Conservation (phyloP, 164 flowering plant species). For the Liquidambar formosana region DNA sequence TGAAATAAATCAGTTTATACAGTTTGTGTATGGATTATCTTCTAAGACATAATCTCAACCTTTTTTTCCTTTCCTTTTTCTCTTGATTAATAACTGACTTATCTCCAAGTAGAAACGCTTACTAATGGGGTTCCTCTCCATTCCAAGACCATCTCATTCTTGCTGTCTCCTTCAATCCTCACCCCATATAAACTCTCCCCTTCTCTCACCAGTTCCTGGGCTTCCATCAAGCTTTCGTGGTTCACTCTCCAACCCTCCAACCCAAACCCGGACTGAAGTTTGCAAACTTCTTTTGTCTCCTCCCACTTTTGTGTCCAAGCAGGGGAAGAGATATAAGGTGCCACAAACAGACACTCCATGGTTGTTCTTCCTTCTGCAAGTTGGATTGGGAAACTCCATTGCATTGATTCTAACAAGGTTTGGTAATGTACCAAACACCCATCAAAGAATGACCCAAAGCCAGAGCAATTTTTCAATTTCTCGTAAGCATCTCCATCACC, state of each 20-base stretch:
- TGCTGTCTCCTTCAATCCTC: slow-evolving; percentile 24
- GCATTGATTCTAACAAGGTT: slow-evolving; percentile 27
- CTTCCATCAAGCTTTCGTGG: slow-evolving; percentile 29
- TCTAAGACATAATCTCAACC: too few relatives aligned
- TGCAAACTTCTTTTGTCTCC: slow-evolving; percentile 14
- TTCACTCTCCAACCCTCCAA: slow-evolving; percentile 33
- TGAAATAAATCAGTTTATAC: too few relatives aligned
- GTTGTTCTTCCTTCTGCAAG: slow-evolving; percentile 33
- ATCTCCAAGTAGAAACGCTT: slow-evolving; percentile 45
- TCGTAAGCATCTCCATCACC: slow-evolving; percentile 28
- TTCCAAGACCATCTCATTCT: slow-evolving; percentile 39
- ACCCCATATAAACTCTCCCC: slow-evolving; percentile 28
- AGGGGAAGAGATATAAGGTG: slow-evolving; percentile 19
- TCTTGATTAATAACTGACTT: background rate
- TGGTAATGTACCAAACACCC: slow-evolving; percentile 24
- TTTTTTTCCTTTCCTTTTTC: background rate
- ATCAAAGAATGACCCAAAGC: slow-evolving; percentile 27
- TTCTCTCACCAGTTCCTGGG: slow-evolving; percentile 34
- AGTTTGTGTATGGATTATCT: too few relatives aligned
- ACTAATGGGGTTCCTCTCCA: slow-evolving; percentile 45
- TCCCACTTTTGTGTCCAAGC: slow-evolving; percentile 26
- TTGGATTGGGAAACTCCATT: slow-evolving; percentile 18
- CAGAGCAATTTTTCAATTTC: background rate
- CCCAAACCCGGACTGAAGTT: slow-evolving; percentile 8
- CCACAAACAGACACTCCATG: slow-evolving; percentile 34